Base-by-base conservation (phyloP, 208 protist genomes). In the Leishmania amazonensis region DNA sequence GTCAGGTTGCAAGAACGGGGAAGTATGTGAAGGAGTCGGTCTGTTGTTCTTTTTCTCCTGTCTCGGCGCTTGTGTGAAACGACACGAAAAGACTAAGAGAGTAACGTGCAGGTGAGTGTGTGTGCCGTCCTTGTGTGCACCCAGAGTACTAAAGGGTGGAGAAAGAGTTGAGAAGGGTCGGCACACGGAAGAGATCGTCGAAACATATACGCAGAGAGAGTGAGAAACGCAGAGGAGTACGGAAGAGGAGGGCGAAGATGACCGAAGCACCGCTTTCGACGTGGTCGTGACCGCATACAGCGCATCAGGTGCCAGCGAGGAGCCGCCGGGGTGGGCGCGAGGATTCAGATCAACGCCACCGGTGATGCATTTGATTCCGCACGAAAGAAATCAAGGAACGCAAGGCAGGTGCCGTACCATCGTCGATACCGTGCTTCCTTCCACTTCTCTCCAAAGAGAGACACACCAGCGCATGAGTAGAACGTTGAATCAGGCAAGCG, bases 1-100 rank as follows among this genome's bases (percentile, higher is more conserved):
- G 67, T 68, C 75, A 81, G 70, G 40, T 74, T 53, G 38, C 79
- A 58, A 31, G 60, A 78, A 40, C 6, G 71, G 54, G 64, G 51
- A 60, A 82, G 42, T 78, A 31, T 51, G 54, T 68, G 75, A 67
- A 40, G 24, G 57, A 31, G 57, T 65, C 40, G 31, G 57, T 78
- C 53, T 65, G 51, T 53, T 9, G 42, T 35, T 74, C 17, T 78
- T 11, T 68, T 40, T 42, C 71, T 75, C 51, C 24, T 38, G 73
- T 31, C 35, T 17, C 73, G 28, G 47, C 15, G 11, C n/a, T 45
- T 54, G 70, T 71, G 31, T 38, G 51, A 9, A 77, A 58, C 24
- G 40, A 64, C n/a, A 49, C 40, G 40, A 68, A 31, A 51, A 68
- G 31, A 51, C 38, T 38, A 51, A 53, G 58, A 31, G 28, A 13